These are phyloP conservation scores for Heracleum sosnowskyi DNA, from an alignment of 129 eudicot genomes.

Conservation along the genomic window DNA sequence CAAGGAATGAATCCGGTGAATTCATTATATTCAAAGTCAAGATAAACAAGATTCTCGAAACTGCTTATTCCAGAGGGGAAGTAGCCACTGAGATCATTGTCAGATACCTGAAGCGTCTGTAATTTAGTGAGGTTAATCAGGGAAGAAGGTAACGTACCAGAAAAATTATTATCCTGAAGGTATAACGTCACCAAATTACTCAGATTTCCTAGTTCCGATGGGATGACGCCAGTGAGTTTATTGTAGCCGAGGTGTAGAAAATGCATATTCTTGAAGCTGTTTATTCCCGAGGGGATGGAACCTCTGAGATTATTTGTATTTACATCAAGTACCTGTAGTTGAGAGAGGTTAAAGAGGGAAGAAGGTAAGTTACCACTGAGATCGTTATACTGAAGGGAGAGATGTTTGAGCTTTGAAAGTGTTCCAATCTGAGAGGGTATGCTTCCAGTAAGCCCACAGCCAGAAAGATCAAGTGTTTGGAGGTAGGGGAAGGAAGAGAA, in stretches of 20 bases:
- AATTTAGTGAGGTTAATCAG: neutral
- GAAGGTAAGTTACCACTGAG: neutral
- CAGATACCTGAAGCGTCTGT: neutral
- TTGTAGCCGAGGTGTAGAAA: neutral
- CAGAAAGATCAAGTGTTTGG: neutral
- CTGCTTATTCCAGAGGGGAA: neutral
- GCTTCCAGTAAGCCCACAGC: neutral
- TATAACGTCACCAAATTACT: too few species aligned
- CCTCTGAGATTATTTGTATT: neutral
- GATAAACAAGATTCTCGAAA: neutral
- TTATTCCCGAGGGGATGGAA: neutral
- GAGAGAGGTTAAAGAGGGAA: slow-evolving; percentile 1
- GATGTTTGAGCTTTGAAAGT: neutral
- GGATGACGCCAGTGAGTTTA: too few species aligned
- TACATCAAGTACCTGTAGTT: neutral
- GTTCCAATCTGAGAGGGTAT: neutral
- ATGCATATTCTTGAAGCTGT: neutral
- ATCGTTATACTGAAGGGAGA: neutral
- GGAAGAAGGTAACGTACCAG: slow-evolving; percentile 1
- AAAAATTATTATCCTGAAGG: too few species aligned
- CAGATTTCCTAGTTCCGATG: too few species aligned
- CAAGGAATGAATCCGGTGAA: neutral
- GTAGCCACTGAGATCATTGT: neutral
- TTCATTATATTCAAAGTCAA: neutral
- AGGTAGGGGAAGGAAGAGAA: slow-evolving; percentile 4